Evolutionary conservation across 208 protist genomes (phyloP), one percentile per base, ranked within the genome.

Genomic region (Wallacemonas sp.): DNA sequence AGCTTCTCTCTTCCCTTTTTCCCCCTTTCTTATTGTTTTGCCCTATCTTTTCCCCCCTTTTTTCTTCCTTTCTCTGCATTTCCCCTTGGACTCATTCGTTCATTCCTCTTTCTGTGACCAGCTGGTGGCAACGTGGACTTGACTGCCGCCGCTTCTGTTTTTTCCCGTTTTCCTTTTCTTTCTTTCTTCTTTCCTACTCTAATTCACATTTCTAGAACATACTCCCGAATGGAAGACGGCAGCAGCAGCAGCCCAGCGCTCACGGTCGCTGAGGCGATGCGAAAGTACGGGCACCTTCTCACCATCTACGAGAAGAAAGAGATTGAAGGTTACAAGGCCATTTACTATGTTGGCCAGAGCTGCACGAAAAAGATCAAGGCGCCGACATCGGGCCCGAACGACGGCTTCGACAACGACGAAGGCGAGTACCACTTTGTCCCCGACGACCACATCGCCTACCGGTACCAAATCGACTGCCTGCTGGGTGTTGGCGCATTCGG

Each of bases 361-460:
- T 91, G 83, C 63, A 32, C 44, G 16, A 52, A 78, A 17, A 95
- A 95, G 54, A 77, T 92, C 4, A 71, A 65, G 21, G 76, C 84
- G 9, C 82, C 86, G 11, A 74, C 69, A 0, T 55, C 39, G 5
- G 79, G 80, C 0, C 49, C 61, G 17, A 98, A 98, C 61, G 61
- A 87, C 38, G 96, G 97, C 0, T 99, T 92, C 65, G 98, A 99
- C 74, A 96, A 97, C 36, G 83, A 88, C 1, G 48, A 86, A 0
- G 97, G 97, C 24, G 93, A 98, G 46, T 99, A 99, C 78, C 77
- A 79, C 12, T 74, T 96, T 24, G 72, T 87, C 14, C 21, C 78
- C 8, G 73, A 93, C 29, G 97, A 99, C 61, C 97, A 99, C 66
- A 89, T 99, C 14, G 80, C 80, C 2, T 99, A 98, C 69, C 76